Percentiles rank a stretch among this genome's conserved stretches.
Evolutionary conservation across 2,329 filamentous ascomycete genomes (phyloP).

Genomic region (Trichocomaceae sp.): DNA sequence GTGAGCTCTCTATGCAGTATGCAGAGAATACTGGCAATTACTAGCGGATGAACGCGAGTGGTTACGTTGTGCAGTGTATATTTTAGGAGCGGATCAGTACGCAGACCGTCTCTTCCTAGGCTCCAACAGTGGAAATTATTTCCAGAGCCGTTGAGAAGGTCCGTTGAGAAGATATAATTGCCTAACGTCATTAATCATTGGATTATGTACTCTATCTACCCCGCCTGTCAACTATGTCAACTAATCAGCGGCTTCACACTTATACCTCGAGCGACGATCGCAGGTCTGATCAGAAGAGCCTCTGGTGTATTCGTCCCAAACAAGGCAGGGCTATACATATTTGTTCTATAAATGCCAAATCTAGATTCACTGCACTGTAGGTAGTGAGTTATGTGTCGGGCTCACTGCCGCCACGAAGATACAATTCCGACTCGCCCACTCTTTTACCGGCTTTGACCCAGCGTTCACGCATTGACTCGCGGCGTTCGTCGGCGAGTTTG

Average conservation of each 20-base stretch:
- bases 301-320: constrained; percentile 1
- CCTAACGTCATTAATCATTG: background rate
- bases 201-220: background rate
- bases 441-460: constrained; percentile 76
- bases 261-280: no score
- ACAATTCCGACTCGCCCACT: constrained; percentile 81
- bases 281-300: background rate
- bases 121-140: no score
- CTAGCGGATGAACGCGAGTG: constrained; percentile 1
- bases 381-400: constrained; percentile 16
- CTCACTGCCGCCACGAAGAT: constrained; percentile 63
- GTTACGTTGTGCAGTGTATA: background rate
- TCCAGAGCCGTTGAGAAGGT: no score
- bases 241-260: background rate
- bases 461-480: constrained; percentile 56
- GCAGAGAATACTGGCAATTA: background rate
- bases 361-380: background rate
- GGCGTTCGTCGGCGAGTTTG: constrained; percentile 60
- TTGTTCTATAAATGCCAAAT: background rate
- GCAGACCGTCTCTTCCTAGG: no score
- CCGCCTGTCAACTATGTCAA: constrained; percentile 6
- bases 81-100: no score
- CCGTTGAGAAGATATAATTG: no score
- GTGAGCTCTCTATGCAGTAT: no score
- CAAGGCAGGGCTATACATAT: background rate